phyloP scores from a whole-genome alignment of 2,329 filamentous ascomycete genomes.

The Thielaviopsis populi region DNA sequence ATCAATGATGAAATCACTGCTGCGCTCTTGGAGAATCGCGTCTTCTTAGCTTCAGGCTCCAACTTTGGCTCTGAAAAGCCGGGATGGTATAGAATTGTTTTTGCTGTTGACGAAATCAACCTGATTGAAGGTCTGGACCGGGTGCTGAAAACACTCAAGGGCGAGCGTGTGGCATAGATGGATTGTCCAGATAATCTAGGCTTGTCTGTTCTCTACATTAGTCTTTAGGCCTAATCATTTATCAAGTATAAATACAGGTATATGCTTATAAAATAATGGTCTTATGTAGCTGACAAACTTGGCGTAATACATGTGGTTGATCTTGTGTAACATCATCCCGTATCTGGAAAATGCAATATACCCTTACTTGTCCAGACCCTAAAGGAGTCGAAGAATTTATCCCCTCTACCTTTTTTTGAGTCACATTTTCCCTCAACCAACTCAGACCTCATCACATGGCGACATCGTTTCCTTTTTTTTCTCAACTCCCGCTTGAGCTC shows the following conservation, averaged over 20 bases:
- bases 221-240: neutral
- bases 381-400: neutral
- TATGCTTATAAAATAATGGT: neutral
- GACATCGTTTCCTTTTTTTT: conserved; percentile 10
- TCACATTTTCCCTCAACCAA: neutral
- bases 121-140: conserved; percentile 21
- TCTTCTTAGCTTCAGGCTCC: conserved; percentile 26
- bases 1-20: conserved; percentile 22
- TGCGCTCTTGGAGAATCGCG: conserved; percentile 22
- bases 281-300: neutral
- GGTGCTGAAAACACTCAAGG: conserved; percentile 6
- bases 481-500: conserved; percentile 11
- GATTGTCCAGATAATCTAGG: neutral
- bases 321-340: neutral
- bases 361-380: neutral
- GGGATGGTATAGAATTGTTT: conserved; percentile 29
- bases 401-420: neutral
- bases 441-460: conserved; percentile 1
- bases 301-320: neutral
- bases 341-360: neutral
- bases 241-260: neutral
- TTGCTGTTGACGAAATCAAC: conserved; percentile 24
- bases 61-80: conserved; percentile 27
- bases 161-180: neutral
- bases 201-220: neutral